Evolutionary conservation across 2,329 filamentous ascomycete species (phyloP).

Genomic region (Beauveria asiatica): DNA sequence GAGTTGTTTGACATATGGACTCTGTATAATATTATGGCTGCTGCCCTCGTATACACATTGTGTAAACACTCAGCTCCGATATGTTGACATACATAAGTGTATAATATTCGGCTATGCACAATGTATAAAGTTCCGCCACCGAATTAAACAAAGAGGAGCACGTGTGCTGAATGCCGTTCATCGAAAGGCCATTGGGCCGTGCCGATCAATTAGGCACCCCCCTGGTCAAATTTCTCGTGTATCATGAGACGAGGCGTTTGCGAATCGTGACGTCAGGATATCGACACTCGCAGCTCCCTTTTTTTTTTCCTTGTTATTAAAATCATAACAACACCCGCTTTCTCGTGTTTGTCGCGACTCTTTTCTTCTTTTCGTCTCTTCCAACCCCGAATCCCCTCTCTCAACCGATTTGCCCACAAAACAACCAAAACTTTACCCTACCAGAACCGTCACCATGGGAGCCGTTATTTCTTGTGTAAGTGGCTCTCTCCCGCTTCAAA

Average conservation of each 20-base stretch:
- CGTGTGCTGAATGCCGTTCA: neutral
- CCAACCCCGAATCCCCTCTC: neutral
- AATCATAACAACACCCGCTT: neutral
- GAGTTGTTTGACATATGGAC: neutral
- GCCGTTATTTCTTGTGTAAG: constrained; percentile 78
- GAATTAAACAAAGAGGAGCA: neutral
- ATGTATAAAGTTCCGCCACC: neutral
- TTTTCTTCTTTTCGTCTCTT: neutral
- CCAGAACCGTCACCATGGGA: constrained; percentile 50
- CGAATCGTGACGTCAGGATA: constrained; percentile 12
- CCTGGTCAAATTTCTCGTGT: neutral
- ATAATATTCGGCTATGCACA: neutral
- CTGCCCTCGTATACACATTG: neutral
- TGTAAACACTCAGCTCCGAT: constrained; percentile 2
- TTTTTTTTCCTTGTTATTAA: neutral
- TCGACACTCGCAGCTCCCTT: neutral
- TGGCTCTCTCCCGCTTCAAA: constrained; percentile 17
- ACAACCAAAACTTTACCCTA: neutral
- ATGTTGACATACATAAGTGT: neutral
- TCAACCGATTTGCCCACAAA: too few species aligned
- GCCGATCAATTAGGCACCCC: neutral
- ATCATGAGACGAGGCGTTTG: neutral
- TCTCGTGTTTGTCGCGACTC: too few species aligned
- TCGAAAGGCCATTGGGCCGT: neutral
- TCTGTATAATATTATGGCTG: neutral